These are phyloP conservation scores for Yamadazyma mexicana DNA, from an alignment of 1,139 yeast species.

Conservation along the genomic window DNA sequence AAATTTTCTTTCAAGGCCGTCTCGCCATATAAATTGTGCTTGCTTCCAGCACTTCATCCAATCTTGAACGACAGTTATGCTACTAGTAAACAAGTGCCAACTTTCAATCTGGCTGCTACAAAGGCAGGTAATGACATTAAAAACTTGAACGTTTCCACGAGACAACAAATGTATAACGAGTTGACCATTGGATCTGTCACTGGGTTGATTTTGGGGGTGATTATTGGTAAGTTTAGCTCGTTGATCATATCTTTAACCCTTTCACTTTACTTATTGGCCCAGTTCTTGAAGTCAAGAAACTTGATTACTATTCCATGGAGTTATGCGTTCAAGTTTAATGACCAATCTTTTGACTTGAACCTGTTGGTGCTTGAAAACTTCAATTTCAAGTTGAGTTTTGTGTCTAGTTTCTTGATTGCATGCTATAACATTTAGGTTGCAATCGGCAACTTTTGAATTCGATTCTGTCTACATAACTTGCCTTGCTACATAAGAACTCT, in stretches of 20 bases:
- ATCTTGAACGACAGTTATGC: conserved; percentile 9
- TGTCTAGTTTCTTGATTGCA: conserved; percentile 59
- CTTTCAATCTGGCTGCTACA: background rate
- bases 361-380: conserved; percentile 60
- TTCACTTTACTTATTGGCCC: conserved; percentile 51
- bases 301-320: conserved; percentile 54
- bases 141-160: conserved; percentile 5
- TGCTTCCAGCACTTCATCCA: conserved; percentile 8
- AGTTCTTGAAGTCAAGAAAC: conserved; percentile 61
- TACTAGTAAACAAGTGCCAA: background rate
- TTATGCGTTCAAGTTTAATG: conserved; percentile 44
- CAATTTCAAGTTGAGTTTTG: conserved; percentile 63
- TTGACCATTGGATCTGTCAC: conserved; percentile 67
- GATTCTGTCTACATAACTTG: too few relatives aligned
- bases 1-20: conserved; percentile 12
- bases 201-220: conserved; percentile 62
- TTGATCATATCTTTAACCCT: conserved; percentile 55
- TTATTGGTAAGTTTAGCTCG: conserved; percentile 65
- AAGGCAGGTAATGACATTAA: background rate
- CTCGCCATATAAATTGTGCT: conserved; percentile 8
- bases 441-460: too few relatives aligned
- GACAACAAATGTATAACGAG: conserved; percentile 51
- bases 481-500: too few relatives aligned
- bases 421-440: conserved; percentile 57
- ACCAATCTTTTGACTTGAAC: conserved; percentile 47